Conservation (phyloP, 768 basidiomycete species). For the Naganishia randhawae region DNA sequence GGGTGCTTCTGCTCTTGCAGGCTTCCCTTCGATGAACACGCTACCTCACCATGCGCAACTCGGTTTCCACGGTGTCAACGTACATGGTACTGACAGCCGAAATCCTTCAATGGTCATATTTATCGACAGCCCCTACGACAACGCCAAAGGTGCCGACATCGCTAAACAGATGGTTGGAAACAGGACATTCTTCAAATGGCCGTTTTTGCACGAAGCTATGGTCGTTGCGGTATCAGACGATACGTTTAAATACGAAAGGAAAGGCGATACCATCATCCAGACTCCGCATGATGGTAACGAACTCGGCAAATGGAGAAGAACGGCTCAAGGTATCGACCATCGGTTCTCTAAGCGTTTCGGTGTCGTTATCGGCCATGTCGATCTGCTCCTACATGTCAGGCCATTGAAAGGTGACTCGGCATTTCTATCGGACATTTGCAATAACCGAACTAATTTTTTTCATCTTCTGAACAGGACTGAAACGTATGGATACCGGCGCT, state of each 20-base stretch:
- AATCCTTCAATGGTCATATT: conserved; percentile 92
- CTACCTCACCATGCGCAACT: conserved; percentile 72
- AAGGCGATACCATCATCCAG: conserved; percentile 53
- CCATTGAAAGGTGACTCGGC: conserved; percentile 73
- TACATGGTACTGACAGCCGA: conserved; percentile 81
- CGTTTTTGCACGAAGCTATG: conserved; percentile 86
- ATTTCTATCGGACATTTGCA: neutral
- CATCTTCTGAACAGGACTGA: conserved; percentile 62
- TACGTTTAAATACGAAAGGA: conserved; percentile 73
- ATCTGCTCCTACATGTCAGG: conserved; percentile 78
- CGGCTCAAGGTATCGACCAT: conserved; percentile 75
- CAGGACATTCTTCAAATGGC: conserved; percentile 81
- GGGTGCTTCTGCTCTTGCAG: conserved; percentile 79
- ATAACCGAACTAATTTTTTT: neutral
- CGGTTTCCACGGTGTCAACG: conserved; percentile 83
- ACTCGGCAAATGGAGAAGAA: conserved; percentile 70
- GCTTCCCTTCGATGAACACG: conserved; percentile 92
- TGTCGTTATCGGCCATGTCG: conserved; percentile 74
- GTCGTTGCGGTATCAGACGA: conserved; percentile 83
- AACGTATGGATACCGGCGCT: conserved; percentile 79
- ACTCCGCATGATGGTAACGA: conserved; percentile 71
- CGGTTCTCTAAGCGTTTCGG: conserved; percentile 84
- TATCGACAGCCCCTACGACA: conserved; percentile 71
- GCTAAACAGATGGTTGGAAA: conserved; percentile 72
- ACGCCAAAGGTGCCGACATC: conserved; percentile 65